Base-by-base conservation (phyloP, 202 grass and related monocot genomes). In the Panicum hallii region DNA sequence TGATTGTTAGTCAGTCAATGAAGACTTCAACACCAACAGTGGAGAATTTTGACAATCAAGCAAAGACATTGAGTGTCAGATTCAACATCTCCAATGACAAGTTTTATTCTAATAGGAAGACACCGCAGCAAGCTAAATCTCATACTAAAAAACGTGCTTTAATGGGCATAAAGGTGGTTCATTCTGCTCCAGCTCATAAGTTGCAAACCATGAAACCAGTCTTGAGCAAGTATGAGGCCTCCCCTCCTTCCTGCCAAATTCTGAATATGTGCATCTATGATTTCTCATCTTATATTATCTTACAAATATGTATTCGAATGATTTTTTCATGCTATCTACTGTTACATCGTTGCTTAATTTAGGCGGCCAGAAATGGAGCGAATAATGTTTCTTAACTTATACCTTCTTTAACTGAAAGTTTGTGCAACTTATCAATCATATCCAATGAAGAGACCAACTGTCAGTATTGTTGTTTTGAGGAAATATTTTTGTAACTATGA, bases 51-150 rank as follows among this genome's bases (percentile, higher is more conserved):
- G 91, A 91, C 63, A 84, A 75, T 78, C 88, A 92, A 66, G 78
- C 81, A 77, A 69, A 86, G 84, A n/a, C 82, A 86, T 87, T 80
- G 76, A 81, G 74, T 83, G 69, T 79, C 42, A 85, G 68, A 76
- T 99, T 99, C 72, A 91, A 99, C 80, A 93, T 99, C 58, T 99
- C 96, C 72, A 99, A 99, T 60, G 96, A 99, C 80, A 95, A 92
- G 72, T 99, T 92, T 86, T 99, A 99, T 91, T 90, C 96, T 63
- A 99, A 90, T 76, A 87, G 86, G 88, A 99, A 95, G 76, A 85
- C 75, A 52, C 89, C 93, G 6, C 90, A 94, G 77, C 93, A 99
- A 83, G 90, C 93, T 74, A 98, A 95, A 90, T 92, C 93, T 81
- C 91, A 92, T 86, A 90, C 91, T 60, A 99, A 99, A 87, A 95